These are phyloP conservation scores for Daldinia bambusicola DNA, from an alignment of 495 filamentous ascomycete species.

Conservation along the genomic window DNA sequence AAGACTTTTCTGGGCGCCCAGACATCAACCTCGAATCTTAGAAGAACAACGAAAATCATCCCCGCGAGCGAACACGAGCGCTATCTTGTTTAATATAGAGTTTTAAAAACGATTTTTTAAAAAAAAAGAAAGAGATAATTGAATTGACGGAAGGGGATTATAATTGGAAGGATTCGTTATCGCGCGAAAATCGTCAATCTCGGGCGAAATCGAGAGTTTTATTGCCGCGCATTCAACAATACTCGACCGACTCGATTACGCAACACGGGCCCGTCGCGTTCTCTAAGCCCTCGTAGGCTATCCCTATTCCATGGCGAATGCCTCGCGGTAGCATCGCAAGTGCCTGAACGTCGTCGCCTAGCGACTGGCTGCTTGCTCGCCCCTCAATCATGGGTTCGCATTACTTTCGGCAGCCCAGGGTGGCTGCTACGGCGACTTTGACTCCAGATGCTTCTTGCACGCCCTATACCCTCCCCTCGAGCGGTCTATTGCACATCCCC, in stretches of 20 bases:
- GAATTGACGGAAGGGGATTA: conserved; percentile 10
- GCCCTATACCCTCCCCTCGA: conserved; percentile 69
- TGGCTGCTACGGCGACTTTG: conserved; percentile 45
- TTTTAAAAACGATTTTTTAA: too few relatives aligned
- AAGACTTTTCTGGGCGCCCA: conserved; percentile 50
- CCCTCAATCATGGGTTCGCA: conserved; percentile 24
- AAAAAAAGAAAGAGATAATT: conserved; percentile 1
- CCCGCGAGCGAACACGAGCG: conserved; percentile 15
- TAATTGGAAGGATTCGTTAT: conserved; percentile 20
- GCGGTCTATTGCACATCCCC: conserved; percentile 69
- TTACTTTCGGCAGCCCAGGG: conserved; percentile 26
- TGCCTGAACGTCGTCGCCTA: conserved; percentile 40
- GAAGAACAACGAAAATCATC: conserved; percentile 25
- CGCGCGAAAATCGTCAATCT: conserved; percentile 16
- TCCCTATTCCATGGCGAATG: conserved; percentile 47
- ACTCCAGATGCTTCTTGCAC: conserved; percentile 57
- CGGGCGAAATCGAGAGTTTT: conserved; percentile 8
- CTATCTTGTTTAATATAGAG: neutral
- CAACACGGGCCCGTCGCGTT: conserved; percentile 30
- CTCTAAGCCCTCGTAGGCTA: conserved; percentile 39
- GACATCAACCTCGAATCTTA: conserved; percentile 38
- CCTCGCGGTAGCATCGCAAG: conserved; percentile 42
- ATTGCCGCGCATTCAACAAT: conserved; percentile 27
- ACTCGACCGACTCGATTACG: conserved; percentile 28
- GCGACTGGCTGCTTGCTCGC: conserved; percentile 32